Evolutionary conservation across 2,329 filamentous ascomycete genomes (phyloP).

Genomic region (Sporothrix pseudoabietina): DNA sequence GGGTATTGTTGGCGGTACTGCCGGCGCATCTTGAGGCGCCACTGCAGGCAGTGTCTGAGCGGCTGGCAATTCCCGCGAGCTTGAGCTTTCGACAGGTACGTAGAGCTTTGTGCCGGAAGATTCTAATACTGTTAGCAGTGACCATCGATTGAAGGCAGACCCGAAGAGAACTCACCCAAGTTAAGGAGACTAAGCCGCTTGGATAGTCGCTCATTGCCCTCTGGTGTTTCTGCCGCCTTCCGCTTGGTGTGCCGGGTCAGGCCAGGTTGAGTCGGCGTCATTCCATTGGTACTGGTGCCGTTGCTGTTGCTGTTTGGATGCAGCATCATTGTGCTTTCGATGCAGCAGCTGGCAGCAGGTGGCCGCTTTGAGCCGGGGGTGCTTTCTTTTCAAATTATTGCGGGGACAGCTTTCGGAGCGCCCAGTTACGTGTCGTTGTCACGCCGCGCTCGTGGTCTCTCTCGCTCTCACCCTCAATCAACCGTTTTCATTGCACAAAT

Average conservation of each 20-base stretch:
- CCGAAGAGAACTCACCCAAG: constrained; percentile 62
- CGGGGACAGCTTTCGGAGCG: constrained; percentile 9
- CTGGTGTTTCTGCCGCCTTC: constrained; percentile 58
- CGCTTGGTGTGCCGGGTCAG: constrained; percentile 52
- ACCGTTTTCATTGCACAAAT: neutral
- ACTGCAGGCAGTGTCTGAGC: neutral
- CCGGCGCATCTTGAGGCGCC: neutral
- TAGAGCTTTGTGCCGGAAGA: constrained; percentile 65
- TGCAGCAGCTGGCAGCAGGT: neutral
- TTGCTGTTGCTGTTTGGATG: constrained; percentile 6
- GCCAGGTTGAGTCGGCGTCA: constrained; percentile 6
- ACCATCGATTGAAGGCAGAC: no score
- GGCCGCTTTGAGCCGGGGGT: neutral
- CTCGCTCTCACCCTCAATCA: neutral
- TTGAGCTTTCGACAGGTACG: constrained; percentile 62
- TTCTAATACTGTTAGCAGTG: constrained; percentile 48
- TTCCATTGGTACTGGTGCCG: constrained; percentile 28
- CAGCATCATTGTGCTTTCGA: neutral
- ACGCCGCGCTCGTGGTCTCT: constrained; percentile 13
- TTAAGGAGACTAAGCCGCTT: constrained; percentile 83
- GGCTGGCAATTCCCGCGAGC: constrained; percentile 38
- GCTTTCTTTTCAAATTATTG: neutral
- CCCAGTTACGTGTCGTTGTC: constrained; percentile 16
- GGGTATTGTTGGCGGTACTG: neutral
- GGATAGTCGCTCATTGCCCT: constrained; percentile 70